These are phyloP conservation scores for Trametes cubensis DNA, from an alignment of 768 basidiomycete species.

Conservation along the genomic window DNA sequence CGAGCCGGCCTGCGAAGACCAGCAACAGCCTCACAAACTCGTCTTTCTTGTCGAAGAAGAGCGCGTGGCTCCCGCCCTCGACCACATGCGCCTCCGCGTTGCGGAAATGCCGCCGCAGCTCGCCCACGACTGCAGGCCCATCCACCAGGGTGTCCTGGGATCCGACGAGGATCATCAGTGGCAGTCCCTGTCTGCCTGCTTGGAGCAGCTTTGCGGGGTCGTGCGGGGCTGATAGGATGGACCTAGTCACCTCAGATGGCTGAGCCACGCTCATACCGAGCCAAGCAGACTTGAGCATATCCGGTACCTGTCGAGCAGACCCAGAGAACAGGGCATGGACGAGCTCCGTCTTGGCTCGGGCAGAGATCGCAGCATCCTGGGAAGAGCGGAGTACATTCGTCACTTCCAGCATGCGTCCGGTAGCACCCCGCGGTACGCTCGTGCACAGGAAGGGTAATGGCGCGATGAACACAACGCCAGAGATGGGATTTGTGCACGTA, in stretches of 20 bases:
- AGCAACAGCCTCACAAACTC: slow-evolving; percentile 30
- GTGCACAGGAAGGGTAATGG: slow-evolving; percentile 23
- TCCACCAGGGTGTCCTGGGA: slow-evolving; percentile 22
- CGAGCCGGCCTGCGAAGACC: slow-evolving; percentile 19
- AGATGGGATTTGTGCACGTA: slow-evolving; percentile 13
- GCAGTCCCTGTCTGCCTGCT: slow-evolving; percentile 22
- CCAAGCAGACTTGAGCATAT: slow-evolving; percentile 12
- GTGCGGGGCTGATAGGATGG: slow-evolving; percentile 17
- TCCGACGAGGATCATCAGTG: slow-evolving; percentile 23
- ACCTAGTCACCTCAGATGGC: slow-evolving; percentile 12
- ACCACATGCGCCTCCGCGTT: slow-evolving; percentile 35
- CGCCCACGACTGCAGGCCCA: slow-evolving; percentile 26
- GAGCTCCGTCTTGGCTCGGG: slow-evolving; percentile 21
- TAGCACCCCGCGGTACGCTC: slow-evolving; percentile 14
- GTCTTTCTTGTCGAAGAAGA: slow-evolving; percentile 37
- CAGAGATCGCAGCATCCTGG: slow-evolving; percentile 17
- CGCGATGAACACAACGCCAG: slow-evolving; percentile 25
- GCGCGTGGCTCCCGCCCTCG: slow-evolving; percentile 37
- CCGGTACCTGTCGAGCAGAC: slow-evolving; percentile 2
- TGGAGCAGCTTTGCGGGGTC: slow-evolving; percentile 21
- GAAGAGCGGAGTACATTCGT: slow-evolving; percentile 12
- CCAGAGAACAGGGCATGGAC: slow-evolving; percentile 21
- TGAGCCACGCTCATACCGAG: slow-evolving; percentile 23
- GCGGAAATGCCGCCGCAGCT: slow-evolving; percentile 38
- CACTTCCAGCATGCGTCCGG: slow-evolving; percentile 16